Percentiles rank a stretch among this genome's conserved stretches.
Evolutionary conservation across 805 yeast species (phyloP).

Genomic region (Yamadazyma laniorum): DNA sequence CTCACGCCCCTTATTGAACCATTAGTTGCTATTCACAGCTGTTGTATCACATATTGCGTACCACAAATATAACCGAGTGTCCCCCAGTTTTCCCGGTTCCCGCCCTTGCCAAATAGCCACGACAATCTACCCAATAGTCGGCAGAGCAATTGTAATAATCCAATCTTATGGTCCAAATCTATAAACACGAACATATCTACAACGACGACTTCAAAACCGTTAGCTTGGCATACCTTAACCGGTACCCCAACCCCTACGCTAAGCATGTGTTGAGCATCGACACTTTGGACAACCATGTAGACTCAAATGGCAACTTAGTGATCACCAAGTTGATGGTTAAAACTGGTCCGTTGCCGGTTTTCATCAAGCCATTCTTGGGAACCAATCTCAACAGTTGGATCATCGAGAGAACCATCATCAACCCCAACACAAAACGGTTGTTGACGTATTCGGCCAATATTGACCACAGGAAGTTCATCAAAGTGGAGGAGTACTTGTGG

Average conservation of each 20-base stretch:
- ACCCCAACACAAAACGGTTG: constrained; percentile 56
- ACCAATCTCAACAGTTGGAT: constrained; percentile 73
- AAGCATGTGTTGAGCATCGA: constrained; percentile 83
- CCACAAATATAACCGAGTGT: too few species aligned
- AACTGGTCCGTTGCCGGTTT: constrained; percentile 75
- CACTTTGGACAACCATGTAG: constrained; percentile 61
- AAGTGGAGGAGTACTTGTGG: constrained; percentile 72
- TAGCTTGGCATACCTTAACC: constrained; percentile 65
- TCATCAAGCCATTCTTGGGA: constrained; percentile 75
- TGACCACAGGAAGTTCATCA: constrained; percentile 76
- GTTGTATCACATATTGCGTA: too few species aligned
- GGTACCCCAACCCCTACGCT: constrained; percentile 74
- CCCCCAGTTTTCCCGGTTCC: too few species aligned
- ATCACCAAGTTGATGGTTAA: constrained; percentile 76
- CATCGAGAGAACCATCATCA: constrained; percentile 72
- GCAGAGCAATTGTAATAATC: not conserved
- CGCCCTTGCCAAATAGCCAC: too few species aligned
- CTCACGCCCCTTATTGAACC: too few species aligned
- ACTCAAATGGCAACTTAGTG: constrained; percentile 59
- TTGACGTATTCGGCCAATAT: constrained; percentile 74
- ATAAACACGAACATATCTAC: constrained; percentile 30
- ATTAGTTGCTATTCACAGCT: too few species aligned
- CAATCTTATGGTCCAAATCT: constrained; percentile 35
- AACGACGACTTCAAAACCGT: constrained; percentile 64
- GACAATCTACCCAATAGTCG: constrained; percentile 3